A percentile compares a stretch with the other conserved stretches of the same genome.
These are phyloP conservation scores for Casuarina glauca DNA, from an alignment of 306 rosid species.

Conservation along the genomic window DNA sequence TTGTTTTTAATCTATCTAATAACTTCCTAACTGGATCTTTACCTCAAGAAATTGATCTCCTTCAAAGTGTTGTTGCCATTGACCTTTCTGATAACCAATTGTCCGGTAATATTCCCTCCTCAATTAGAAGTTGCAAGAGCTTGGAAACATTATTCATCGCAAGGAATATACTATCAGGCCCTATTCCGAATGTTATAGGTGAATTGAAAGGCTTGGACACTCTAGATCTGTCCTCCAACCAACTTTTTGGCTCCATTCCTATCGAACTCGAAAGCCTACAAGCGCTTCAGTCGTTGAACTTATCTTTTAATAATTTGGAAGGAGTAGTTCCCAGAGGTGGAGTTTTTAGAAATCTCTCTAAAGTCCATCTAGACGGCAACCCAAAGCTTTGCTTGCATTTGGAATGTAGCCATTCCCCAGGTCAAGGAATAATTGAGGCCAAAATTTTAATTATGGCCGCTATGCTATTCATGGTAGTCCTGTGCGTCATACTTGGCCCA, in stretches of 20 bases:
- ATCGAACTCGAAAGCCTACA: conserved; percentile 42
- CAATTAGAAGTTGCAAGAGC: conserved; percentile 56
- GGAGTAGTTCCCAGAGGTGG: conserved; percentile 62
- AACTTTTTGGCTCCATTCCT: conserved; percentile 69
- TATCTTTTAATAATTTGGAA: conserved; percentile 64
- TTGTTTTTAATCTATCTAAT: conserved; percentile 53
- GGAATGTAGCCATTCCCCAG: conserved; percentile 27
- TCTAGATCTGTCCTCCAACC: conserved; percentile 74
- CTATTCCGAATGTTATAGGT: conserved; percentile 52
- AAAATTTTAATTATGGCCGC: conserved; percentile 23
- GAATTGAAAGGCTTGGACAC: conserved; percentile 53
- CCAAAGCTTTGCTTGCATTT: conserved; percentile 46
- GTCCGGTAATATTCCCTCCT: conserved; percentile 50
- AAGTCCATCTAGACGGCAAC: conserved; percentile 63
- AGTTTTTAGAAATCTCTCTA: conserved; percentile 42
- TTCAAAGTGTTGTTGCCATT: conserved; percentile 35
- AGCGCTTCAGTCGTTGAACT: conserved; percentile 48
- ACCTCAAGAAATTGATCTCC: conserved; percentile 54
- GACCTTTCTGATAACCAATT: conserved; percentile 62
- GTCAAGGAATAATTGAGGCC: conserved; percentile 25
- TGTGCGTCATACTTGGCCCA: conserved; percentile 37
- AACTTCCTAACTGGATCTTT: conserved; percentile 63
- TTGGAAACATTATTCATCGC: conserved; percentile 53
- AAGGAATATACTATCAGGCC: conserved; percentile 57
- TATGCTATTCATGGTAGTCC: conserved; percentile 23